Evolutionary conservation across 208 protist genomes (phyloP).

Genomic region (Trypanosoma avium): DNA sequence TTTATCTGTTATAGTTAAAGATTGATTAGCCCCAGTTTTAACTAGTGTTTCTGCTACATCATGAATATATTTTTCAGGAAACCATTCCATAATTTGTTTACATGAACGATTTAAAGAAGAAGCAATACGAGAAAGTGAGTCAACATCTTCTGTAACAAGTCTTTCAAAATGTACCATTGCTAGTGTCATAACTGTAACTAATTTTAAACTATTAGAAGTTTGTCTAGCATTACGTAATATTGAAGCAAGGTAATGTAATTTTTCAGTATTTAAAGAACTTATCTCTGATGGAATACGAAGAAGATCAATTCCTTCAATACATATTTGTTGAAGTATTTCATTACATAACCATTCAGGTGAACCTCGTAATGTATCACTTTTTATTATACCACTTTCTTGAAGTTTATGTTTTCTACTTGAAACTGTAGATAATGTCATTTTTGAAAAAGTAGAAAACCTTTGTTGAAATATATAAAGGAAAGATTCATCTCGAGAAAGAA

Average conservation of each 20-base stretch:
- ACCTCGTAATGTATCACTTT: constrained; percentile 16
- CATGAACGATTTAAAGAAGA: constrained; percentile 60
- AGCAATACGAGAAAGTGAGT: constrained; percentile 51
- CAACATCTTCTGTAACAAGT: constrained; percentile 44
- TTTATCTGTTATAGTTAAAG: constrained; percentile 57
- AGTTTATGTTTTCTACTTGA: constrained; percentile 42
- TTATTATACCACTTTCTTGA: constrained; percentile 34
- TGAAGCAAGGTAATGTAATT: constrained; percentile 39
- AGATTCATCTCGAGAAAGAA: constrained; percentile 73
- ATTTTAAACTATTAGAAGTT: constrained; percentile 40
- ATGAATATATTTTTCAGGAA: constrained; percentile 53
- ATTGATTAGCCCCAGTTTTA: constrained; percentile 42
- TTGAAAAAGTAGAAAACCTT: constrained; percentile 66
- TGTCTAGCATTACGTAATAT: constrained; percentile 34
- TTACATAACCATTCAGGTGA: constrained; percentile 64
- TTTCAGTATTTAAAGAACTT: constrained; percentile 39
- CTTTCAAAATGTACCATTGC: constrained; percentile 60
- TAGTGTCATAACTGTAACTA: constrained; percentile 61
- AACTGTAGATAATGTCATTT: constrained; percentile 23
- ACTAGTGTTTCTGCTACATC: constrained; percentile 47
- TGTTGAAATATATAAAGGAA: constrained; percentile 75
- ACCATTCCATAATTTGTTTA: constrained; percentile 46
- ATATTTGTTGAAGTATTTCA: constrained; percentile 61
- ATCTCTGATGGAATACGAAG: constrained; percentile 61
- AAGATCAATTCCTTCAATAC: constrained; percentile 60